These are phyloP conservation scores for Trichomonascaceae sp. DNA, from an alignment of 1,139 yeast genomes.

Conservation along the genomic window DNA sequence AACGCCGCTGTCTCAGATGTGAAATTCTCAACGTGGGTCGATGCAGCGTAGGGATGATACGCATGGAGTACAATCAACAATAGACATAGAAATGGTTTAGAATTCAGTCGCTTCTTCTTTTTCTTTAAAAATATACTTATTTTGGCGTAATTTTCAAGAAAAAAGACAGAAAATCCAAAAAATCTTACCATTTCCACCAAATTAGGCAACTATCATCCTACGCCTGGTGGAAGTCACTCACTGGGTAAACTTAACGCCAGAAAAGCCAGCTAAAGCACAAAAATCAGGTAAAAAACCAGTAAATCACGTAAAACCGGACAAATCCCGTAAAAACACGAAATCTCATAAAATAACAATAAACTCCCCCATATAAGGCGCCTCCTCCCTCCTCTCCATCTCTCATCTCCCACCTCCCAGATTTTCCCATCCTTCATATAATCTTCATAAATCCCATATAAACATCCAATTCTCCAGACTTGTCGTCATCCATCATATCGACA, in stretches of 20 bases:
- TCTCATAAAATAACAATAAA: no score
- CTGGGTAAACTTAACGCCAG: no score
- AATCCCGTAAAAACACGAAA: no score
- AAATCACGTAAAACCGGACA: no score
- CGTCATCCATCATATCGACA: neutral
- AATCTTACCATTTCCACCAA: no score
- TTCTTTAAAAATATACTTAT: neutral
- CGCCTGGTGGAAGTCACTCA: no score
- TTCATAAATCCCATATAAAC: neutral
- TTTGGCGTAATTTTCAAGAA: neutral
- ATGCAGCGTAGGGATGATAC: no score
- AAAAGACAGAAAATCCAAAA: neutral
- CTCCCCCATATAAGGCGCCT: neutral
- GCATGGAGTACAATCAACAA: neutral
- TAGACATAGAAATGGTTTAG: neutral
- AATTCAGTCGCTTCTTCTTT: neutral
- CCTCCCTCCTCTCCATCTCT: neutral
- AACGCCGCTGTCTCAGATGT: no score
- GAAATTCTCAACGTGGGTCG: no score
- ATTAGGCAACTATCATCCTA: no score
- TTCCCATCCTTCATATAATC: neutral
- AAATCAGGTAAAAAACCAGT: no score
- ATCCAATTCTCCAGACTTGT: neutral
- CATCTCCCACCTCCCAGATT: neutral
- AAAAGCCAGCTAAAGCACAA: no score